phyloP scores from a whole-genome alignment of 352 stramenopile species.

The Elongisporangium prolatum region DNA sequence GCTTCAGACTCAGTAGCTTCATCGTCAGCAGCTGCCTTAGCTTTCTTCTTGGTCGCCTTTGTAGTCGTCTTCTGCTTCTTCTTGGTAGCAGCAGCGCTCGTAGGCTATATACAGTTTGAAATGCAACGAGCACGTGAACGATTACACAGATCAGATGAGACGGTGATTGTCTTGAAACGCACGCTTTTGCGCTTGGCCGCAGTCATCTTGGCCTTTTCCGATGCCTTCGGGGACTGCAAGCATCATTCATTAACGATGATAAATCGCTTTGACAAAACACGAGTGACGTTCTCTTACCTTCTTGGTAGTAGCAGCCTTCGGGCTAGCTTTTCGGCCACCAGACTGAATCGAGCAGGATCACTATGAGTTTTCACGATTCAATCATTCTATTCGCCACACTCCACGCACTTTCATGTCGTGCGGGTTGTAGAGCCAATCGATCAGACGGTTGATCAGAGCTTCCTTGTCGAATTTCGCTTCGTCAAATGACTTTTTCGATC shows the following conservation, averaged over 20 bases:
- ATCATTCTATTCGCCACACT: background rate
- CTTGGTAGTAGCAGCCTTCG: slow-evolving; percentile 6
- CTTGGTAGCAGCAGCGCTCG: slow-evolving; percentile 18
- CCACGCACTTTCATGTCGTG: slow-evolving; percentile 40
- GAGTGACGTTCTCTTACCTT: slow-evolving; percentile 11
- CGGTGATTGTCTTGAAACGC: slow-evolving; percentile 1
- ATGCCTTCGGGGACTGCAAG: slow-evolving; percentile 9
- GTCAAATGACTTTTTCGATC: slow-evolving; percentile 83
- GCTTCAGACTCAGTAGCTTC: slow-evolving; percentile 47
- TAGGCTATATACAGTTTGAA: background rate
- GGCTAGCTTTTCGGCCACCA: slow-evolving; percentile 6
- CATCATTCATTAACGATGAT: background rate
- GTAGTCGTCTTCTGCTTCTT: slow-evolving; percentile 44
- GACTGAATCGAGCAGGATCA: background rate
- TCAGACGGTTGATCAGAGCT: slow-evolving; percentile 51
- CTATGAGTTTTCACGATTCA: background rate
- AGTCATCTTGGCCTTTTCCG: slow-evolving; percentile 27
- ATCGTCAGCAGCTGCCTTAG: slow-evolving; percentile 28
- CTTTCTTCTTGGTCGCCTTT: slow-evolving; percentile 24
- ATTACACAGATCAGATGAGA: background rate
- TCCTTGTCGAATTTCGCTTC: slow-evolving; percentile 62
- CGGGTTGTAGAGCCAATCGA: slow-evolving; percentile 72
- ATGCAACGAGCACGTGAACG: background rate
- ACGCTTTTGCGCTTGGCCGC: slow-evolving; percentile 29
- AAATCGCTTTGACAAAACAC: background rate